Evolutionary conservation across 148 eudicot genomes (phyloP).

Genomic region (Fagopyrum esculentum): DNA sequence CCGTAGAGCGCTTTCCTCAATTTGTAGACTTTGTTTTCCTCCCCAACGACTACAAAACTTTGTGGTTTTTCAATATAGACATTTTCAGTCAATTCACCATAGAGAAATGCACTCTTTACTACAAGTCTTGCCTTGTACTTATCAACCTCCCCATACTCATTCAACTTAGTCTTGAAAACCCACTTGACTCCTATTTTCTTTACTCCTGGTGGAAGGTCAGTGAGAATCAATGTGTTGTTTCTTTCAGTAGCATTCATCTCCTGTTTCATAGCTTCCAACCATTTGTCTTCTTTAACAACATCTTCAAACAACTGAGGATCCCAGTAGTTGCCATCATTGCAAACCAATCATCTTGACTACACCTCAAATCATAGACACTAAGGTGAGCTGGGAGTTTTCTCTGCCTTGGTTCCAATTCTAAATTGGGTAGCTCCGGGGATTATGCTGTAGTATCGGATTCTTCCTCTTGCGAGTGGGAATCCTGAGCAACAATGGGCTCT

Average conservation of each 20-base stretch:
- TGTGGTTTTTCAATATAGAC: no score
- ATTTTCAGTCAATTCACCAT: no score
- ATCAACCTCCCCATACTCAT: neutral
- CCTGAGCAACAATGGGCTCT: no score
- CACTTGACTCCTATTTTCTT: neutral
- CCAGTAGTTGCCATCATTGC: neutral
- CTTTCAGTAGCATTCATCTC: slow-evolving; percentile 9
- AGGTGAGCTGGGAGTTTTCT: neutral
- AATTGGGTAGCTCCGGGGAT: no score
- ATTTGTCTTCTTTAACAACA: neutral
- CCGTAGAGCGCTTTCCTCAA: no score
- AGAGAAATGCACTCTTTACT: neutral
- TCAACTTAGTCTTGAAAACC: neutral
- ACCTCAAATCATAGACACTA: neutral
- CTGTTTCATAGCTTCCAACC: slow-evolving; percentile 8
- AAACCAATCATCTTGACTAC: neutral
- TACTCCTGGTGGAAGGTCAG: neutral
- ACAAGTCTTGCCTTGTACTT: slow-evolving; percentile 1
- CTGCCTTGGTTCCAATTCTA: no score
- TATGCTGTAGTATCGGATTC: no score
- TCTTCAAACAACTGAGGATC: slow-evolving; percentile 4
- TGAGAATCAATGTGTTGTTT: neutral
- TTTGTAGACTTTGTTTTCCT: no score
- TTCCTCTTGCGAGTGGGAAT: no score
- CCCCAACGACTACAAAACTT: no score